Evolutionary conservation across 805 yeast species (phyloP).

Genomic region (Yarrowia deformans): DNA sequence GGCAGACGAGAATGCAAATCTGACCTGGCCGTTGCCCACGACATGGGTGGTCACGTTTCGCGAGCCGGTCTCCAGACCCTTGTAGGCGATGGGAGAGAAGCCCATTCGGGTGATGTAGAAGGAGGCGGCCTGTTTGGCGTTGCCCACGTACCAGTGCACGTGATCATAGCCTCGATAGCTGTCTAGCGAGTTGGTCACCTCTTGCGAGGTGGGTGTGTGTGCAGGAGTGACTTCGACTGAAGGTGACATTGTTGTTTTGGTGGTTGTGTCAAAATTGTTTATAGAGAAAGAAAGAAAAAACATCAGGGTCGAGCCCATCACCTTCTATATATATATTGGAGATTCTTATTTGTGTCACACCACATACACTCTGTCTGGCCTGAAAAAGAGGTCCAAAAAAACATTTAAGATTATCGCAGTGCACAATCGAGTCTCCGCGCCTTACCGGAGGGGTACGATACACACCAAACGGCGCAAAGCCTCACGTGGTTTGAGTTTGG

Average conservation of each 20-base stretch:
- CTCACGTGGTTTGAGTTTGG: neutral
- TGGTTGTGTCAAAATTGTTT: slow-evolving; percentile 20
- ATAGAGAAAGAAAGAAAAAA: neutral
- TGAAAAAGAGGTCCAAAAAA: neutral
- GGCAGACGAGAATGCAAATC: slow-evolving; percentile 58
- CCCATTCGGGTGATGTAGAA: slow-evolving; percentile 66
- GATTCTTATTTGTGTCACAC: slow-evolving; percentile 18
- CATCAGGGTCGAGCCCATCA: neutral
- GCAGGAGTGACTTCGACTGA: slow-evolving; percentile 38
- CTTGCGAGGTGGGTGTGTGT: slow-evolving; percentile 33
- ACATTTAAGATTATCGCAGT: slow-evolving; percentile 21
- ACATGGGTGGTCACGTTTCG: slow-evolving; percentile 65
- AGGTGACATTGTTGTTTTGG: slow-evolving; percentile 15
- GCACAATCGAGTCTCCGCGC: slow-evolving; percentile 27
- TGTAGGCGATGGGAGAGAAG: slow-evolving; percentile 66
- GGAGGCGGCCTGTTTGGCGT: slow-evolving; percentile 68
- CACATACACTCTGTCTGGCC: neutral
- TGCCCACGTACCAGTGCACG: slow-evolving; percentile 74
- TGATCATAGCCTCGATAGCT: slow-evolving; percentile 61
- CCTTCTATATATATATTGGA: slow-evolving; percentile 25
- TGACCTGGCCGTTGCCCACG: slow-evolving; percentile 61
- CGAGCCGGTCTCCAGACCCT: slow-evolving; percentile 74
- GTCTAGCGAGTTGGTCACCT: slow-evolving; percentile 33
- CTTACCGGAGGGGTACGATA: slow-evolving; percentile 32
- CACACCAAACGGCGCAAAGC: slow-evolving; percentile 30